These are phyloP conservation scores for Starmera caribaea DNA, from an alignment of 805 yeast genomes.

Conservation along the genomic window DNA sequence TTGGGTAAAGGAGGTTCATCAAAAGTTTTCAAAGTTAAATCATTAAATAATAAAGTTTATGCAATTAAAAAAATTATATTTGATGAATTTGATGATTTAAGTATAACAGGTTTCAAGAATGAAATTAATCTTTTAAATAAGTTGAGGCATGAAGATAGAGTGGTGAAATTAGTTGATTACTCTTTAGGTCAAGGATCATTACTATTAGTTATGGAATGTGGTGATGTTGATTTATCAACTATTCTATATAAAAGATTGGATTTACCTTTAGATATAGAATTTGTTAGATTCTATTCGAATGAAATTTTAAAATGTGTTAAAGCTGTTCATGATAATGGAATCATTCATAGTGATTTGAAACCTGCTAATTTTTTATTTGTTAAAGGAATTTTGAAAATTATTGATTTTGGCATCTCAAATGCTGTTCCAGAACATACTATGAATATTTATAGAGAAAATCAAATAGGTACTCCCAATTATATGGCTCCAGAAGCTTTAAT, in stretches of 20 bases:
- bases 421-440: constrained; percentile 89
- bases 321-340: constrained; percentile 80
- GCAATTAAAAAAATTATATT: constrained; percentile 79
- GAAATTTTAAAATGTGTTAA: constrained; percentile 76
- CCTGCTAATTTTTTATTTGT: constrained; percentile 73
- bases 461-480: constrained; percentile 92
- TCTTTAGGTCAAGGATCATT: constrained; percentile 57
- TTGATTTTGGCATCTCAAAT: constrained; percentile 95
- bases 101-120: constrained; percentile 75
- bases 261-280: constrained; percentile 52
- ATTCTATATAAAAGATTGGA: constrained; percentile 52
- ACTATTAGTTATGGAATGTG: constrained; percentile 85
- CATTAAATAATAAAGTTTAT: constrained; percentile 44
- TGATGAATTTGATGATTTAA: constrained; percentile 70
- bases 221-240: constrained; percentile 82
- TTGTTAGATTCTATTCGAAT: constrained; percentile 68
- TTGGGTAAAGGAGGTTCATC: constrained; percentile 92
- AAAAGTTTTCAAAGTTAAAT: constrained; percentile 73
- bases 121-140: constrained; percentile 70
- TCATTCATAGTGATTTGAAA: constrained; percentile 75
- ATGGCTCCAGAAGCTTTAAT: constrained; percentile 96
- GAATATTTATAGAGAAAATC: constrained; percentile 81
- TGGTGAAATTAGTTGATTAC: constrained; percentile 69
- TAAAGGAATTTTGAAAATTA: constrained; percentile 73
- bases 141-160: constrained; percentile 54